Evolutionary conservation across 2,329 filamentous ascomycete species (phyloP), one percentile per base, ranked within the genome.

Genomic region (Aspergillus sergii): DNA sequence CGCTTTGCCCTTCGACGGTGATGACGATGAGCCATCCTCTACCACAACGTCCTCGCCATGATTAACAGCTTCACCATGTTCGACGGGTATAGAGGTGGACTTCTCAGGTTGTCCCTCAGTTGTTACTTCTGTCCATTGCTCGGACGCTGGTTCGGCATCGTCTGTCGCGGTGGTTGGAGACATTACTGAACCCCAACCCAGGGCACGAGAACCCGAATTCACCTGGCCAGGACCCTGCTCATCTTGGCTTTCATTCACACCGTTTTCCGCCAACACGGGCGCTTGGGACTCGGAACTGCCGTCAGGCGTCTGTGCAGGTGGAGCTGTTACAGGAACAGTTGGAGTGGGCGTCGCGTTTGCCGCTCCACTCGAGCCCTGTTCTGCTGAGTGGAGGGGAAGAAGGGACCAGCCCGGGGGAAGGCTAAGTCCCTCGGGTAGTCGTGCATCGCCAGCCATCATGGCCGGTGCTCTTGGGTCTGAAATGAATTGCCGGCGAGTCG

Each of bases 381-480:
- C 68, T 19, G 64, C 32, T 0, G 73, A 66, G 30, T 75, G 70
- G 28, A 77, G 71, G 51, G 74, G 75, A 51, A 73, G 63, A 8
- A 76, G 69, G 45, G 70, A 72, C 75, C 75, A 87, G 12, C 85
- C 85, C 61, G 81, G 79, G 8, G 85, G 85, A 30, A 87, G 71
- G 9, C 72, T 79, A 57, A 87, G 71, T 3, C 85, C 85, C 58
- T 79, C 76, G 11, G 85, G 85, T 41, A 87, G 72, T 58, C 79
- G 74, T 56, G 79, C 71, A 65, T 84, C 80, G 11, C 81, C 83
- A 43, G 78, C 73, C 28, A 65, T 66, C 56, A 84, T 70, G 11
- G 72, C 68, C 58, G 71, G 64, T 59, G 75, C 68, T 46, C 71
- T 67, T 16, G 75, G 68, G 41, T 71, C 68, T 21, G 73, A 71